Evolutionary conservation across 2,329 filamentous ascomycete genomes (phyloP), one percentile per base, ranked within the genome.

Genomic region (Teratosphaeria gauchensis): DNA sequence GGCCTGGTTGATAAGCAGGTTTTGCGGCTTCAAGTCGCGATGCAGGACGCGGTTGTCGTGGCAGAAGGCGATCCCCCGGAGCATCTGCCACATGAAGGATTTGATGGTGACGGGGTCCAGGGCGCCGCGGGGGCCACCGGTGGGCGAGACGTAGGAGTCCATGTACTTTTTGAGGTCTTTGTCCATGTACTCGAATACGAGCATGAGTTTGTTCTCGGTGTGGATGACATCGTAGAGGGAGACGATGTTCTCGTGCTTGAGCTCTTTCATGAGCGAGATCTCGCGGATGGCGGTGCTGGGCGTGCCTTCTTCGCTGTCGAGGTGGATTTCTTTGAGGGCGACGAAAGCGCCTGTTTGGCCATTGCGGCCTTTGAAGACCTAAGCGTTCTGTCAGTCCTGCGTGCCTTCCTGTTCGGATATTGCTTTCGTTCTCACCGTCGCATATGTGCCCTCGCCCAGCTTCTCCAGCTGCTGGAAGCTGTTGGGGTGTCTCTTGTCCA

Each of bases 391-490:
- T 38, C 16, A 51, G 54, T 28, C 38, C 7, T 42, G 53, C 42
- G 35, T 54, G 9, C 55, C 35, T 24, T 2, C 14, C 24, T 24
- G 7, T 28, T 21, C 19, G 11, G 24, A 11, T 3, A 28, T 4
- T 28, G 4, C 24, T 28, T 28, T 4, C 24, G 4, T 5, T 9
- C 85, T 70, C 80, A 96, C 94, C 35, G 94, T 99, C 35, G 94
- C 94, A 84, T 99, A 99, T 33, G 94, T 99, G 62, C 94, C 94
- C 80, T 99, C 94, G 70, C 94, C 94, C 65, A 99, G 83, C 88
- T 84, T 99, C 77, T 99, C 94, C 74, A 97, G 84, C 85, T 97
- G 94, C 82, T 97, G 92, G 81, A 99, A 99, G 62, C 92, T 97
- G 78, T 89, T 95, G 58, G 92, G 92, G 71, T 96, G 90, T 74